Conservation (phyloP, 495 filamentous ascomycete genomes). For the Hyaloscypha hepaticicola region DNA sequence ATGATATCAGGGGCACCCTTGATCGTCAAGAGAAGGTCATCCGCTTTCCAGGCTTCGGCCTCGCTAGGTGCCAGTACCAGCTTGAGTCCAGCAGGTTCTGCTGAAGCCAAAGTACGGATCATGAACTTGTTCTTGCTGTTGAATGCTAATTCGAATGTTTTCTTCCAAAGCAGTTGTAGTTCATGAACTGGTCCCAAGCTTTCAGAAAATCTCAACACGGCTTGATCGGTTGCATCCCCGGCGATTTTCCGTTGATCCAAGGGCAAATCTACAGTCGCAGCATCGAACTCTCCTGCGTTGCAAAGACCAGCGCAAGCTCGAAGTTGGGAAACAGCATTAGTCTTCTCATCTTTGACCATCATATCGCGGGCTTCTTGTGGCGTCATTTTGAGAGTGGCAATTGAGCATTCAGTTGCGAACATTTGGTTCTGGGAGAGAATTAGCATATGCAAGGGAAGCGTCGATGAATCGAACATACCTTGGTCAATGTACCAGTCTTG, state of each 20-base stretch:
- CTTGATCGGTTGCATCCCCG: slow-evolving; percentile 71
- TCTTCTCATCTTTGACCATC: slow-evolving; percentile 16
- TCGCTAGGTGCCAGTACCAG: slow-evolving; percentile 37
- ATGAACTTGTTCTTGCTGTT: slow-evolving; percentile 80
- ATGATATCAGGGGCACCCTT: slow-evolving; percentile 65
- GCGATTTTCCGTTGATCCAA: slow-evolving; percentile 55
- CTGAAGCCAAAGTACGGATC: slow-evolving; percentile 45
- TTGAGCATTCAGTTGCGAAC: slow-evolving; percentile 53
- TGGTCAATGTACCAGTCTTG: slow-evolving; percentile 47
- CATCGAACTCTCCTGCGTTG: slow-evolving; percentile 68
- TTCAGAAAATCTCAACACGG: slow-evolving; percentile 66
- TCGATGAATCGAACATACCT: slow-evolving; percentile 7
- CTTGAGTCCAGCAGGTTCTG: slow-evolving; percentile 36
- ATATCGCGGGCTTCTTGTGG: slow-evolving; percentile 41
- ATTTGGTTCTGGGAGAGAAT: slow-evolving; percentile 49
- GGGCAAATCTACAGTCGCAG: slow-evolving; percentile 51
- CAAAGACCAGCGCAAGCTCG: slow-evolving; percentile 55
- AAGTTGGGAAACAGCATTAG: slow-evolving; percentile 42
- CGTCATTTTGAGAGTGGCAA: slow-evolving; percentile 40
- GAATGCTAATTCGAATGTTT: slow-evolving; percentile 64
- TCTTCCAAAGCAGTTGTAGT: slow-evolving; percentile 50
- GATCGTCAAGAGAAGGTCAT: slow-evolving; percentile 50
- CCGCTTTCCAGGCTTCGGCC: slow-evolving; percentile 37
- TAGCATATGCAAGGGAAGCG: background rate
- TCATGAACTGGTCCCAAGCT: slow-evolving; percentile 47